These are phyloP conservation scores for Auricularia heimuer DNA, from an alignment of 768 basidiomycete species.

Conservation along the genomic window DNA sequence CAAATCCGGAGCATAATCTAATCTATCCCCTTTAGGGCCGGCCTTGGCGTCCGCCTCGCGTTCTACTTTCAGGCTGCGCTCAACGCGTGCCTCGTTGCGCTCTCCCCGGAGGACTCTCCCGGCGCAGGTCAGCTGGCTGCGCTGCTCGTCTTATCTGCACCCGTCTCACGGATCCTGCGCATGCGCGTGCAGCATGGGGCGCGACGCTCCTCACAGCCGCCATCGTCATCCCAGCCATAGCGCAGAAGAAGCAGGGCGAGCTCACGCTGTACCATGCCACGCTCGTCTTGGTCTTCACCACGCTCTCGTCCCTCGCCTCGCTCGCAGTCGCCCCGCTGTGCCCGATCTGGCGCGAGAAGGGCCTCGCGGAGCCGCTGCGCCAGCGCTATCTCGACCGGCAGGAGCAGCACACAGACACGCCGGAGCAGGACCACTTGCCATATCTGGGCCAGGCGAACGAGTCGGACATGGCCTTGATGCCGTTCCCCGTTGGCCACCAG, in stretches of 20 bases:
- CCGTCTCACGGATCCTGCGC: background rate
- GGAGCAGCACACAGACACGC: background rate
- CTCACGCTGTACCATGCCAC: conserved; percentile 10
- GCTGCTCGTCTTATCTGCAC: background rate
- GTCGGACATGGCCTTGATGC: background rate
- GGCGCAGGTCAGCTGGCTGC: background rate
- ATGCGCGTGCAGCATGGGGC: conserved; percentile 2
- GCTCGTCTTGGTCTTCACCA: conserved; percentile 10
- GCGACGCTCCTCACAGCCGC: conserved; percentile 8
- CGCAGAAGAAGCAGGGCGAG: conserved; percentile 6
- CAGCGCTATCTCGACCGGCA: background rate
- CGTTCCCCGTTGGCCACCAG: background rate
- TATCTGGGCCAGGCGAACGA: background rate
- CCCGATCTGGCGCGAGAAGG: conserved; percentile 5
- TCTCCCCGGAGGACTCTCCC: background rate
- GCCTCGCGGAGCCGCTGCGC: background rate
- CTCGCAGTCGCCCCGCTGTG: conserved; percentile 10
- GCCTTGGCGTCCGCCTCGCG: background rate
- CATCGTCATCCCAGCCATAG: conserved; percentile 7
- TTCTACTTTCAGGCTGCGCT: background rate
- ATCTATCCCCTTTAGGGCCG: background rate
- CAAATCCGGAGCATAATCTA: background rate
- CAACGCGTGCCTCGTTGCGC: background rate
- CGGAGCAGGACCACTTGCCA: no score
- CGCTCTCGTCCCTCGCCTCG: conserved; percentile 6